Percentiles rank a stretch among this genome's conserved stretches.
These are phyloP conservation scores for Colletotrichum sp. DNA, from an alignment of 2,329 filamentous ascomycete species.

Conservation along the genomic window DNA sequence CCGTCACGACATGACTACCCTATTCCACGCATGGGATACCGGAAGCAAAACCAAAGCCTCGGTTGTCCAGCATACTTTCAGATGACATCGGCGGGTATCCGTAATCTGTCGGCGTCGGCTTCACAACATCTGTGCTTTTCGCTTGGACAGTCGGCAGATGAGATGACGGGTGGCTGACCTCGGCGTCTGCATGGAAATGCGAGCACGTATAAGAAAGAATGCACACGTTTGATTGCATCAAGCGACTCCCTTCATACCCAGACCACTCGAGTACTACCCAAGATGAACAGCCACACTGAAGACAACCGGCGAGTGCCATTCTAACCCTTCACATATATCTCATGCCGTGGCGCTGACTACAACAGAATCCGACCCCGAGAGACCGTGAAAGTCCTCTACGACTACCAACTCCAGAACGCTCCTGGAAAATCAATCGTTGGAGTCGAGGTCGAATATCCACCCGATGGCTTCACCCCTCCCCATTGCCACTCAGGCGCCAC, in stretches of 20 bases:
- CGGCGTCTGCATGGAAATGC: fast-evolving
- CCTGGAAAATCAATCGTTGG: slow-evolving; percentile 45
- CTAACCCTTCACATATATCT: fast-evolving
- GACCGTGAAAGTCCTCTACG: slow-evolving; percentile 6
- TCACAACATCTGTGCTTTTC: neutral
- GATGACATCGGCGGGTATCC: neutral
- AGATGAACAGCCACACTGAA: neutral
- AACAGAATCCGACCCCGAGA: slow-evolving; percentile 5
- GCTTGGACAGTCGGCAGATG: neutral
- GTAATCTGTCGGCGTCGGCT: neutral
- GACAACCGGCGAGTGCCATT: neutral
- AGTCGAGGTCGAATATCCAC: slow-evolving; percentile 40
- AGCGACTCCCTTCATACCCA: too few species aligned
- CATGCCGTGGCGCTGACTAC: fast-evolving
- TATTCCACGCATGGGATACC: fast-evolving
- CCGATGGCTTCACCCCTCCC: slow-evolving; percentile 42
- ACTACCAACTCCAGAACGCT: slow-evolving; percentile 40
- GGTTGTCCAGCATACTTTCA: neutral
- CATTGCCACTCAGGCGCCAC: slow-evolving; percentile 51
- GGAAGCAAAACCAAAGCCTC: neutral
- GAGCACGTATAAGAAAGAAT: neutral
- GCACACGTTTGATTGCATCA: neutral
- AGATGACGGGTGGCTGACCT: neutral
- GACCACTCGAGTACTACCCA: neutral
- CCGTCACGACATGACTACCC: fast-evolving